A percentile compares a stretch with the other conserved stretches of the same genome.
phyloP scores from a whole-genome alignment of 805 yeast genomes.

The Lipomyces lipofer region DNA sequence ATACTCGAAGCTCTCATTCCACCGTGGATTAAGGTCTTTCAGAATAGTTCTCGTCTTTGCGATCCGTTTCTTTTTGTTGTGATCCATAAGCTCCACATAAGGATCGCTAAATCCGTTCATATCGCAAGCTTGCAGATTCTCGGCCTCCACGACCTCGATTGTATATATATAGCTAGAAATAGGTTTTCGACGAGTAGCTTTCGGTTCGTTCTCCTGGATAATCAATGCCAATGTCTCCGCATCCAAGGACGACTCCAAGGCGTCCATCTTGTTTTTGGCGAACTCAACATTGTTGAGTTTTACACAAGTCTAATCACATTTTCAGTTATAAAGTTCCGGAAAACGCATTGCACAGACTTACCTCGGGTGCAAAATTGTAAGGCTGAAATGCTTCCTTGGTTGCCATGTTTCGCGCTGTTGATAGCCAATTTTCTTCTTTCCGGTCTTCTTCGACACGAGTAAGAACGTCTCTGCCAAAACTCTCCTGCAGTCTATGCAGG shows the following conservation, averaged over 20 bases:
- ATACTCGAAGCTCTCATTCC: constrained; percentile 59
- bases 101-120: constrained; percentile 54
- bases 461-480: constrained; percentile 33
- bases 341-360: constrained; percentile 35
- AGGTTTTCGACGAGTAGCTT: constrained; percentile 5
- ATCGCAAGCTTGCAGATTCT: constrained; percentile 53
- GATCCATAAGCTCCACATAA: constrained; percentile 61
- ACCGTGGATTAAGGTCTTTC: constrained; percentile 67
- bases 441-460: not conserved
- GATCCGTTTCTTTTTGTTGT: constrained; percentile 52
- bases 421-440: constrained; percentile 39
- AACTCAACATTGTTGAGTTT: constrained; percentile 64
- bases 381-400: constrained; percentile 37
- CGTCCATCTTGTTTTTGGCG: constrained; percentile 41
- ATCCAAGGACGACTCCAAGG: constrained; percentile 57
- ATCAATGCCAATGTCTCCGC: constrained; percentile 56
- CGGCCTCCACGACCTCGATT: constrained; percentile 62
- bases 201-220: constrained; percentile 37
- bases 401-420: constrained; percentile 42
- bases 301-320: constrained; percentile 63
- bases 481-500: constrained; percentile 35
- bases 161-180: constrained; percentile 55
- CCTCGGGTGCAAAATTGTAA: constrained; percentile 29
- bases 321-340: constrained; percentile 55
- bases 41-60: constrained; percentile 69